Evolutionary conservation across 331 rosid species (phyloP).

Genomic region (Pyrus hybrid): DNA sequence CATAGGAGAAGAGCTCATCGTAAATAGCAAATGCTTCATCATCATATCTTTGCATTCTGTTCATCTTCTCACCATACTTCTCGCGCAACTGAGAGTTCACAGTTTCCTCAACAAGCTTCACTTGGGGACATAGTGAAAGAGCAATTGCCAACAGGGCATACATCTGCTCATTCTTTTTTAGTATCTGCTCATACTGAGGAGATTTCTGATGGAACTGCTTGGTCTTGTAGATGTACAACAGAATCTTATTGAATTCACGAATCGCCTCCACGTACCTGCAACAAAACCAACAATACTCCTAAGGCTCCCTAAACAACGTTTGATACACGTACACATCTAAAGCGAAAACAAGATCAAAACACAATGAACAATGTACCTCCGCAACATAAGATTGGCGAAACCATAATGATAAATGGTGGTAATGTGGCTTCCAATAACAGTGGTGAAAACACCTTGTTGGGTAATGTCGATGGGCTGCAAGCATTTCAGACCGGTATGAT

Average conservation of each 20-base stretch:
- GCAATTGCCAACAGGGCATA: conserved; percentile 91
- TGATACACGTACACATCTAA: not conserved
- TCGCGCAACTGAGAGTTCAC: conserved; percentile 87
- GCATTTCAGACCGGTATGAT: conserved; percentile 82
- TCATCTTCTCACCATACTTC: conserved; percentile 96
- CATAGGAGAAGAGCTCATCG: conserved; percentile 97
- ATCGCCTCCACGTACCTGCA: conserved; percentile 87
- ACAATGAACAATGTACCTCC: conserved; percentile 44
- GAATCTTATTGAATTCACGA: conserved; percentile 86
- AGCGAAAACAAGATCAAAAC: not conserved
- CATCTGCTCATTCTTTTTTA: conserved; percentile 98
- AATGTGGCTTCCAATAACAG: conserved; percentile 90
- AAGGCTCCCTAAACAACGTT: not conserved
- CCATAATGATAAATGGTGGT: conserved; percentile 89
- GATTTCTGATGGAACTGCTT: conserved; percentile 88
- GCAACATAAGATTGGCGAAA: conserved; percentile 92
- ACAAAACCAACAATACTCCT: not conserved
- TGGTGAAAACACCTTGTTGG: conserved; percentile 79
- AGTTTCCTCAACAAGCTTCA: conserved; percentile 78
- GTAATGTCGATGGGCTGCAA: conserved; percentile 75
- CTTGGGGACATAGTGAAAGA: conserved; percentile 93
- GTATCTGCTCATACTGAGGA: conserved; percentile 92
- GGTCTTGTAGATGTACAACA: conserved; percentile 62
- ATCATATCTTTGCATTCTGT: conserved; percentile 86
- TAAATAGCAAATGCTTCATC: conserved; percentile 92